Evolutionary conservation across 2,329 filamentous ascomycete species (phyloP).

Genomic region (Ceratocystis ficicola): DNA sequence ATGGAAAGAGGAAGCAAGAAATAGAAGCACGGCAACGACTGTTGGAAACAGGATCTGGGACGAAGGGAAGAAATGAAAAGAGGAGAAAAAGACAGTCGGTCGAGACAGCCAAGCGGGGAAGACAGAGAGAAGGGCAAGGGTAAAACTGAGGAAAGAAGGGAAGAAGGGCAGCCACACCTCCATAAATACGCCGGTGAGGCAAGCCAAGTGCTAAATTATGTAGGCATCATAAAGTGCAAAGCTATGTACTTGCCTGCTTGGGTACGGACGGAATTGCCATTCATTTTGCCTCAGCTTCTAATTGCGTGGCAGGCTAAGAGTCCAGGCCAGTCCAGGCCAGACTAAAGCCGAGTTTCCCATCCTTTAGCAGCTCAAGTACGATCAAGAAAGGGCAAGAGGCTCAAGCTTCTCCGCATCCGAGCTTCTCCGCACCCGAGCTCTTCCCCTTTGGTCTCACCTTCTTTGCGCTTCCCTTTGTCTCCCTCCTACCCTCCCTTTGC

Average conservation of each 20-base stretch:
- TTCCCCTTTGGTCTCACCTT: neutral
- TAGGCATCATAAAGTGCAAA: neutral
- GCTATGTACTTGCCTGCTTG: no score
- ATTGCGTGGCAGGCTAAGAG: neutral
- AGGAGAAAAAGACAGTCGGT: neutral
- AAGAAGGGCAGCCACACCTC: neutral
- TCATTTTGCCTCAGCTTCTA: no score
- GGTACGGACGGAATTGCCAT: no score
- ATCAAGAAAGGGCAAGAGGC: neutral
- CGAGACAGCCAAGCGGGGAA: neutral
- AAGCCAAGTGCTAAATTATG: neutral
- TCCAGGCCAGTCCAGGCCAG: no score
- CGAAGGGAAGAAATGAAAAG: neutral
- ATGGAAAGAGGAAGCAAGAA: conserved; percentile 1
- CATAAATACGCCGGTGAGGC: neutral
- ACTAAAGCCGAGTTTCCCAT: neutral
- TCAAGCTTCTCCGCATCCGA: conserved; percentile 8
- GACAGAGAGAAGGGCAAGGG: neutral
- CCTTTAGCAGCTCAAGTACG: neutral
- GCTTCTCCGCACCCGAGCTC: conserved; percentile 9
- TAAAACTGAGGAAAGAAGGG: neutral
- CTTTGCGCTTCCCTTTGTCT: neutral
- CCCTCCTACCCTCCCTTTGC: neutral
- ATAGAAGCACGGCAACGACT: neutral
- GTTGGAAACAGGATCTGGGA: neutral